Conservation (phyloP, 345 rosid species). For the Citrus reticulata region DNA sequence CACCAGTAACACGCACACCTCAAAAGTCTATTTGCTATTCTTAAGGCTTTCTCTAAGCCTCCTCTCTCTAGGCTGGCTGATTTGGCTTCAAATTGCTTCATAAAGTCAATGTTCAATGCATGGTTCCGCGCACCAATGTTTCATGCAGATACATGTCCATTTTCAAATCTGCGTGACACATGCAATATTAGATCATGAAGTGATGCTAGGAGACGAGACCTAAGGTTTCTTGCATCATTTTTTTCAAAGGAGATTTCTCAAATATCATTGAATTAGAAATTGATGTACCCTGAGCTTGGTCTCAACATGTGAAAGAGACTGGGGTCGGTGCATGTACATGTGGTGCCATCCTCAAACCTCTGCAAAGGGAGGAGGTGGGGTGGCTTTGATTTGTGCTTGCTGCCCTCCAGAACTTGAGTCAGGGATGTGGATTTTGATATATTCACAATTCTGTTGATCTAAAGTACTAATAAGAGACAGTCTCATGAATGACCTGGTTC, state of each 20-base stretch:
- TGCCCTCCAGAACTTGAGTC: background rate
- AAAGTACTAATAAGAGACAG: background rate
- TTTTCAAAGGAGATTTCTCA: background rate
- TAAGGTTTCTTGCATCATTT: background rate
- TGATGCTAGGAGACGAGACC: background rate
- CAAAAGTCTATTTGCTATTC: background rate
- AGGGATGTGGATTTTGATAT: background rate
- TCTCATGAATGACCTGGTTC: background rate
- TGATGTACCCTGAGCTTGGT: background rate
- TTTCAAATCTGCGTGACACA: constrained; percentile 1
- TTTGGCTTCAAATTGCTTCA: background rate
- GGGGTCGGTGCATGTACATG: background rate
- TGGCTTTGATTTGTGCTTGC: constrained; percentile 2
- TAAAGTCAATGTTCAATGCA: background rate
- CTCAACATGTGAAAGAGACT: background rate
- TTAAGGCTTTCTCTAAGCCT: background rate
- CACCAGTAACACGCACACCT: background rate
- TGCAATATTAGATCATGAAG: background rate
- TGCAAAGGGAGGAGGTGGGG: background rate
- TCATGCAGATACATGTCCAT: background rate
- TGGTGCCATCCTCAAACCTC: background rate
- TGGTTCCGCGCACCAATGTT: background rate
- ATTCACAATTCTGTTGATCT: background rate
- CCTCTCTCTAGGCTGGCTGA: background rate
- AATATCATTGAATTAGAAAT: background rate